phyloP scores from a whole-genome alignment of 176 grass and related monocot genomes.

The Leersia perrieri region DNA sequence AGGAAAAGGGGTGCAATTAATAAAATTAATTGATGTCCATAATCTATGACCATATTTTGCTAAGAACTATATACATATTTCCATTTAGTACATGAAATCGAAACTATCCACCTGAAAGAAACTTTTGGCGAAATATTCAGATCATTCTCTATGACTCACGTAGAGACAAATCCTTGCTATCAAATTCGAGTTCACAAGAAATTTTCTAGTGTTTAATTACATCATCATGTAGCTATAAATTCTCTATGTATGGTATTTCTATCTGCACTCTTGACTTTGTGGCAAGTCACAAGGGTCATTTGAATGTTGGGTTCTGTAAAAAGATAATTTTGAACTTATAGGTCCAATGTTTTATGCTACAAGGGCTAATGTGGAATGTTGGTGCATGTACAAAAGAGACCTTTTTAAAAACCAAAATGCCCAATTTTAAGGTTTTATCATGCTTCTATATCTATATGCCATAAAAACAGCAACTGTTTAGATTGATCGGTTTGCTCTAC shows the following conservation, averaged over 20 bases:
- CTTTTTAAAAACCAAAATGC: not conserved
- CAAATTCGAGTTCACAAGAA: not conserved
- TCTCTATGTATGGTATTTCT: no score
- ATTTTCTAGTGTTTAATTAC: no score
- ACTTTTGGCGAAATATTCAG: not conserved
- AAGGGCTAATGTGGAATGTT: not conserved
- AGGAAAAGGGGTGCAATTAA: not conserved
- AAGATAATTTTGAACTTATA: not conserved
- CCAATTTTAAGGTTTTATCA: not conserved
- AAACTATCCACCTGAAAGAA: not conserved
- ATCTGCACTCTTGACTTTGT: not conserved
- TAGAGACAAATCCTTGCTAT: not conserved
- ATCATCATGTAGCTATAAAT: no score
- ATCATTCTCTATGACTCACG: no score
- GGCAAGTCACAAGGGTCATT: not conserved
- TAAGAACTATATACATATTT: not conserved
- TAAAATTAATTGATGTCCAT: not conserved
- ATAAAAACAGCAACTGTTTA: not conserved
- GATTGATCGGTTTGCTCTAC: not conserved
- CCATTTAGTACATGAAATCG: not conserved
- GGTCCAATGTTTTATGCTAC: not conserved
- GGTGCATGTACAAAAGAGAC: not conserved
- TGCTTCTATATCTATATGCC: constrained; percentile 31
- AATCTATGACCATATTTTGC: not conserved
- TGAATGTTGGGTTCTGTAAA: not conserved